Base-by-base conservation (phyloP, 2,329 filamentous ascomycete genomes). In the Fusarium hostae region DNA sequence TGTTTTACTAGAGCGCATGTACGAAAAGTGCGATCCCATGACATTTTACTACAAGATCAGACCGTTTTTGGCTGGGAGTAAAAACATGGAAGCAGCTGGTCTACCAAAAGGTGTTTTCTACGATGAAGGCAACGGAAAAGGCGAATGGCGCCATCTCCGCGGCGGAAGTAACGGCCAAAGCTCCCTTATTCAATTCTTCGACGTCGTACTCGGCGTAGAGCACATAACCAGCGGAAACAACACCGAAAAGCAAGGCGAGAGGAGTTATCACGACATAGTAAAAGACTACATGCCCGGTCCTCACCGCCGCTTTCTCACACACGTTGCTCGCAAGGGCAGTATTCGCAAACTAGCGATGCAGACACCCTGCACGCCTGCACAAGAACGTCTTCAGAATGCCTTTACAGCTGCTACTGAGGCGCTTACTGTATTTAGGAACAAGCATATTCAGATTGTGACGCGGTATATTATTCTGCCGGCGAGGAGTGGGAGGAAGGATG, bases 111-210 rank as follows among this genome's bases (percentile, higher is more conserved):
- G 95, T 0, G 90, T 98, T 9, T 89, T 95, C 59, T 97, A 97
- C 78, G 94, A 97, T 73, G 88, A 93, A 62, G 92, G 90, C 2
- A 85, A 89, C 5, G 91, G 90, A 2, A 84, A 84, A 18, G 88
- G 90, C 1, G 83, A 87, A 39, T 97, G 94, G 86, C 86, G 90
- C 22, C 91, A 95, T 74, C 92, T 93, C 63, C 89, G 93, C n/a
- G 95, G 95, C 22, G 95, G 95, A 8, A 97, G 93, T 79, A 98
- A 98, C 77, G 95, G 95, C 0, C 95, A 98, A 81, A 95, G 92
- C 80, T 97, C 94, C 1, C 85, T 97, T 44, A 94, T 98, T 65
- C 94, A 98, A 77, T 96, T 97, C 83, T 94, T 97, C 80, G 95
- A 98, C 78, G 87, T 97, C 18, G 89, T 94, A 1, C 86, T 98